These are phyloP conservation scores for Barnettozyma salicaria DNA, from an alignment of 805 yeast genomes.

Conservation along the genomic window DNA sequence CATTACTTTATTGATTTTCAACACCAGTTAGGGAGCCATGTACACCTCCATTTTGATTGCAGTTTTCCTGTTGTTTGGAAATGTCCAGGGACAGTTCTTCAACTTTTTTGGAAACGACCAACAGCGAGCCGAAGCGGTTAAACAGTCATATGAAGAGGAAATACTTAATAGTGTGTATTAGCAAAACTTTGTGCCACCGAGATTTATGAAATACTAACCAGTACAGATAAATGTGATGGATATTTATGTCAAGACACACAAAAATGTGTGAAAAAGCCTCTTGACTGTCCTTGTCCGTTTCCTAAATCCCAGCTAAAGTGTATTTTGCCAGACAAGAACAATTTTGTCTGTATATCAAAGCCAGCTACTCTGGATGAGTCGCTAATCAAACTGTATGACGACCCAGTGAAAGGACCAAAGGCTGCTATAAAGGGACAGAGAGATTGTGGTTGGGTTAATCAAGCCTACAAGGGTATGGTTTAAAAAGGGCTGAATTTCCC, in stretches of 20 bases:
- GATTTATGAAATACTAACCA: neutral
- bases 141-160: slow-evolving; percentile 30
- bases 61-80: slow-evolving; percentile 5
- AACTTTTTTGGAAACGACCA: slow-evolving; percentile 38
- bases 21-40: too few species aligned
- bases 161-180: slow-evolving; percentile 26
- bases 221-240: slow-evolving; percentile 42
- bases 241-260: slow-evolving; percentile 83
- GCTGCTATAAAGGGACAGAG: slow-evolving; percentile 45
- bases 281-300: slow-evolving; percentile 86
- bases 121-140: slow-evolving; percentile 33
- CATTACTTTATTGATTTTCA: too few species aligned
- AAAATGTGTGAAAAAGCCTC: slow-evolving; percentile 61
- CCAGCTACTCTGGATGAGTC: slow-evolving; percentile 48
- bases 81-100: slow-evolving; percentile 34
- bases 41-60: neutral
- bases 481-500: slow-evolving; percentile 15
- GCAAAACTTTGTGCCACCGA: neutral
- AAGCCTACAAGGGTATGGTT: slow-evolving; percentile 59
- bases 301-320: slow-evolving; percentile 84
- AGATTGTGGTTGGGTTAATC: slow-evolving; percentile 81
- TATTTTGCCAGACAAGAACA: slow-evolving; percentile 56
- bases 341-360: slow-evolving; percentile 76
- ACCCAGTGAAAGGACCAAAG: slow-evolving; percentile 44
- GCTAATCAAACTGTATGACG: slow-evolving; percentile 31